Base-by-base conservation (phyloP, 2,329 filamentous ascomycete genomes). In the Mycosphaerella sp. region DNA sequence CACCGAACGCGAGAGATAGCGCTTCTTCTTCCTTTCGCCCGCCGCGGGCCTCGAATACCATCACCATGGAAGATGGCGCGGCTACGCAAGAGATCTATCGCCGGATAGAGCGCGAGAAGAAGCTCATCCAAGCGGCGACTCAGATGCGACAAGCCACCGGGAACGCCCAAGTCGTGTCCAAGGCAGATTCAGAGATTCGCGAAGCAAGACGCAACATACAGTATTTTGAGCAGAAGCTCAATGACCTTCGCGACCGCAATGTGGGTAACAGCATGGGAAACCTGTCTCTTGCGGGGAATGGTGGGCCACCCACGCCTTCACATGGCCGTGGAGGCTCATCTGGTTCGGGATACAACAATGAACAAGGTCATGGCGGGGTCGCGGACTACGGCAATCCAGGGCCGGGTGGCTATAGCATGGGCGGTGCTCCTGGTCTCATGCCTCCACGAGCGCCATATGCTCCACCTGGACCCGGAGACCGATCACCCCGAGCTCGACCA, bases 91-190 rank as follows among this genome's bases (percentile, higher is more conserved):
- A 89, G 73, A 90, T 98, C 76, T 84, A 87, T 76, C 87, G 85
- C 78, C 97, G 98, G 86, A 97, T 98, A 74, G 89, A 96, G 79
- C 85, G 92, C 72, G 93, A 98, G 76, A 92, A 91, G 79, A 87
- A 86, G 67, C 84, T 97, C 69, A 93, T 98, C 78, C 87, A 87
- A 73, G 92, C 89, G 67, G 92, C 92, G 64, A 93, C 89, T 74
- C 83, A 87, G 66, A 95, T 98, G 91, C 87, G 90, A 74, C 86
- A 91, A 74, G 91, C 93, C 72, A 96, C 92, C 65, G 89, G 89
- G 76, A 98, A 98, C 73, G 87, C 91, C 64, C 81, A 84, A 58
- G 92, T 97, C 61, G 86, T 90, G 69, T 91, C 91, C 65, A 84
- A 89, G 68, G 84, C 95, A 71, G 92, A 97, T 69, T 87, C 85